Evolutionary conservation across 768 basidiomycete species (phyloP).

Genomic region (Tylopilus vinaceipallidus): DNA sequence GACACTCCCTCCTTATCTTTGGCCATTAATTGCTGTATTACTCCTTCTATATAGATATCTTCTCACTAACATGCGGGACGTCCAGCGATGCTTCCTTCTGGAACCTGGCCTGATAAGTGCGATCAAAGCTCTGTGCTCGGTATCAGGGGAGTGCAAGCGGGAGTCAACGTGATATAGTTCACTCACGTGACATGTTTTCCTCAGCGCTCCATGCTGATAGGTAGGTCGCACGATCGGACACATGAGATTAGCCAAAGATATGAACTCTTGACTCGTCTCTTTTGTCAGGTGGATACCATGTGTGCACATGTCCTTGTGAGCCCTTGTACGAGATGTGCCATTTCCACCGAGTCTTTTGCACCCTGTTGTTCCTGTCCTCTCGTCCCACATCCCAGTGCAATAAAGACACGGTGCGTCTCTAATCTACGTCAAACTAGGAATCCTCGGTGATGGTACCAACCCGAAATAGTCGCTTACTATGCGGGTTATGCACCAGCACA

Average conservation of each 20-base stretch:
- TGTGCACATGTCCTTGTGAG: slow-evolving; percentile 14
- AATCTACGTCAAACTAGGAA: slow-evolving; percentile 3
- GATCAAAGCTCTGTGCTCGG: slow-evolving; percentile 14
- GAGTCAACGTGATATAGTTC: background rate
- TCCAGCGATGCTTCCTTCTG: slow-evolving; percentile 17
- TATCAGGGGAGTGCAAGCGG: background rate
- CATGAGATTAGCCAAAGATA: slow-evolving; percentile 9
- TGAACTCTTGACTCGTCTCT: background rate
- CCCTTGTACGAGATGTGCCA: background rate
- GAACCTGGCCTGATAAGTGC: slow-evolving; percentile 20
- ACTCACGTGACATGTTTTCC: slow-evolving; percentile 15
- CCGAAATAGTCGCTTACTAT: slow-evolving; percentile 14
- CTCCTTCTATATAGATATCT: slow-evolving; percentile 33
- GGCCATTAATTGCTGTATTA: slow-evolving; percentile 31
- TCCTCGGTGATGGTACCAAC: slow-evolving; percentile 5
- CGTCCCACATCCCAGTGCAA: slow-evolving; percentile 11
- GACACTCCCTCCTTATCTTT: slow-evolving; percentile 25
- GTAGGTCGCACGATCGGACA: slow-evolving; percentile 3
- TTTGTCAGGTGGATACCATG: slow-evolving; percentile 15
- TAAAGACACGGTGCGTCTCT: background rate
- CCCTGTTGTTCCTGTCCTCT: background rate
- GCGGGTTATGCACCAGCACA: slow-evolving; percentile 8
- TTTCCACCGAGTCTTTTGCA: background rate
- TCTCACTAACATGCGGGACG: slow-evolving; percentile 22
- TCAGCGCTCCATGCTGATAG: slow-evolving; percentile 6